phyloP scores from a whole-genome alignment of 2,329 filamentous ascomycete genomes.

The Dactylellina cionopaga region DNA sequence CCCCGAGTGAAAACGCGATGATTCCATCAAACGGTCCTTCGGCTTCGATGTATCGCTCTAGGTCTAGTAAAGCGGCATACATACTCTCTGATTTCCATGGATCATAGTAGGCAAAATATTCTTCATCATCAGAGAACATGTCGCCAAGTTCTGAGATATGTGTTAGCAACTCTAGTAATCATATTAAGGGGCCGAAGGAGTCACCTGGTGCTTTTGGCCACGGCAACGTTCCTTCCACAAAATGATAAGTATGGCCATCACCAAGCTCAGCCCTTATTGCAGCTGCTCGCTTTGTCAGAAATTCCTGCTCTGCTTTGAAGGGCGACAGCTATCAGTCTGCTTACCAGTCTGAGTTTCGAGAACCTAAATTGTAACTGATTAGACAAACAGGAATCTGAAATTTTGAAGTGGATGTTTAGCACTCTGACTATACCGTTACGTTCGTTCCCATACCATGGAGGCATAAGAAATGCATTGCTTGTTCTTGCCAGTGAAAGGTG shows the following conservation, averaged over 20 bases:
- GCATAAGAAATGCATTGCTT: constrained; percentile 31
- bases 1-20: constrained; percentile 29
- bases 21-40: constrained; percentile 39
- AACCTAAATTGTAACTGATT: constrained; percentile 2
- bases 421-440: background rate
- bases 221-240: constrained; percentile 33
- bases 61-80: background rate
- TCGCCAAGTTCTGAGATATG: constrained; percentile 18
- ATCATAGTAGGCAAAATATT: constrained; percentile 40
- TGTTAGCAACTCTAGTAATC: background rate
- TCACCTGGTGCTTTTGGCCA: constrained; percentile 36
- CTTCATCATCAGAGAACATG: constrained; percentile 33
- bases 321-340: background rate
- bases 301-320: too few species aligned
- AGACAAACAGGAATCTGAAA: too few species aligned
- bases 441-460: constrained; percentile 31
- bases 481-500: too few species aligned
- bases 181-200: background rate
- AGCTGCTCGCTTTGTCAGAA: background rate
- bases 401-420: background rate
- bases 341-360: constrained; percentile 32
- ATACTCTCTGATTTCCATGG: constrained; percentile 15
- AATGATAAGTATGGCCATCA: constrained; percentile 30
- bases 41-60: constrained; percentile 20
- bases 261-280: constrained; percentile 32